Conservation (phyloP, 1,284 basidiomycete species). For the Phaffia rhodozyma region DNA sequence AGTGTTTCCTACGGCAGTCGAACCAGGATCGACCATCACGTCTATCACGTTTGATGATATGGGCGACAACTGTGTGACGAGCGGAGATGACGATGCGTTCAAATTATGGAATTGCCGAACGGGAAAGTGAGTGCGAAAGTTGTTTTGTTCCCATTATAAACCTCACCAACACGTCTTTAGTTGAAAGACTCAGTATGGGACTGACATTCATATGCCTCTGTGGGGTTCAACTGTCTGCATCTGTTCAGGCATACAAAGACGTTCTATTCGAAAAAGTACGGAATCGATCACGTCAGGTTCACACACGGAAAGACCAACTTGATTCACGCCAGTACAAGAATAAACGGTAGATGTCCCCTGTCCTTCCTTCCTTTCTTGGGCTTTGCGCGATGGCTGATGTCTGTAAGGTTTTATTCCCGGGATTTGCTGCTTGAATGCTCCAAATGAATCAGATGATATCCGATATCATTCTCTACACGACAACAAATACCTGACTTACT, state of each 20-base stretch:
- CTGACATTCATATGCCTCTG: not conserved
- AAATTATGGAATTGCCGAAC: slow-evolving; percentile 74
- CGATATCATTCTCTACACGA: slow-evolving; percentile 91
- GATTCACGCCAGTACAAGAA: slow-evolving; percentile 86
- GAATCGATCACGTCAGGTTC: slow-evolving; percentile 83
- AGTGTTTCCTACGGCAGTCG: slow-evolving; percentile 69
- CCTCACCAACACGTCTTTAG: no score
- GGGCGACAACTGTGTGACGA: slow-evolving; percentile 74
- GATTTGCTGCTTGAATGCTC: not conserved
- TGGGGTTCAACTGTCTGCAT: no score
- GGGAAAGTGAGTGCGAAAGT: slow-evolving; percentile 65
- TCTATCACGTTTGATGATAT: slow-evolving; percentile 81
- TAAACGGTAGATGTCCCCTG: slow-evolving; percentile 45
- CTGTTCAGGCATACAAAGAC: slow-evolving; percentile 55
- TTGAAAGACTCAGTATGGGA: not conserved
- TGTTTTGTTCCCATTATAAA: slow-evolving; percentile 28
- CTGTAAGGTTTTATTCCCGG: not conserved
- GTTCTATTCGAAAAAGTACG: slow-evolving; percentile 89
- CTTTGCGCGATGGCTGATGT: not conserved
- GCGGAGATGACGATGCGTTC: slow-evolving; percentile 87
- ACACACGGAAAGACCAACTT: slow-evolving; percentile 80
- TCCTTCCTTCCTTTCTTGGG: not conserved
- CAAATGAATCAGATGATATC: slow-evolving; percentile 48
- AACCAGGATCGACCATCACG: slow-evolving; percentile 54
- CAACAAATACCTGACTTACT: slow-evolving; percentile 92